Base-by-base conservation (phyloP, 192 early-diverging fungal species). In the Backusella morwellensis region DNA sequence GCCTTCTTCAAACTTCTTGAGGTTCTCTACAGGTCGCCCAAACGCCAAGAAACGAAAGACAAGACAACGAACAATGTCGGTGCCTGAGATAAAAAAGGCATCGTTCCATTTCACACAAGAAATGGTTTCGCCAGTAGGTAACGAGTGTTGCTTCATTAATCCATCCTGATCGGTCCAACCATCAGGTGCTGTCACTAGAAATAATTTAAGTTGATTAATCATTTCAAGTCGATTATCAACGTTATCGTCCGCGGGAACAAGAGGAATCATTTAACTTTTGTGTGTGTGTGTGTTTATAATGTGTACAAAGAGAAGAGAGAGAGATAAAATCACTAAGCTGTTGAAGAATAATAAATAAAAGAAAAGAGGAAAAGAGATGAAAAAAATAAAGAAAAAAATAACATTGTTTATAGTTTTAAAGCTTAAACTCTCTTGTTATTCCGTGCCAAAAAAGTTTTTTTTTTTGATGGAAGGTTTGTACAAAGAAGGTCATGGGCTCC, bases 1-100 rank as follows among this genome's bases (percentile, higher is more conserved):
- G 77, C 97, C 97, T 82, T 99, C 97, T 83, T 99, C 97, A 82
- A 99, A 98, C 87, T 99, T 99, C 80, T 97, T 97, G 63, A 94
- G 86, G 74, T 95, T 95, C 40, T 85, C 80, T 6, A 98, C 95
- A 19, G 94, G 94, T 14, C 97, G 87, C 52, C 92, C 92, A 82
- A 97, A 94, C 32, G 89, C 92, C 69, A 96, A 90, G 80, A 99
- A 98, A 21, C 97, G 92, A 77, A 94, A 96, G 35, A 94, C 88
- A 4, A 99, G 90, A 3, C 92, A 91, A n/a, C 95, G 88, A 21
- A 98, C 95, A 80, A 99, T 98, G 80, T 99, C 97, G 1, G 97
- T 98, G 19, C 96, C 96, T 4, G 97, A 97, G 44, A 99, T 97
- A 82, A 96, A 92, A 76, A 93, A 97, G 56, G 90, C 88, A 72